Evolutionary conservation across 805 yeast genomes (phyloP), one percentile per base, ranked within the genome.

Genomic region (Blastobotrys parvus): DNA sequence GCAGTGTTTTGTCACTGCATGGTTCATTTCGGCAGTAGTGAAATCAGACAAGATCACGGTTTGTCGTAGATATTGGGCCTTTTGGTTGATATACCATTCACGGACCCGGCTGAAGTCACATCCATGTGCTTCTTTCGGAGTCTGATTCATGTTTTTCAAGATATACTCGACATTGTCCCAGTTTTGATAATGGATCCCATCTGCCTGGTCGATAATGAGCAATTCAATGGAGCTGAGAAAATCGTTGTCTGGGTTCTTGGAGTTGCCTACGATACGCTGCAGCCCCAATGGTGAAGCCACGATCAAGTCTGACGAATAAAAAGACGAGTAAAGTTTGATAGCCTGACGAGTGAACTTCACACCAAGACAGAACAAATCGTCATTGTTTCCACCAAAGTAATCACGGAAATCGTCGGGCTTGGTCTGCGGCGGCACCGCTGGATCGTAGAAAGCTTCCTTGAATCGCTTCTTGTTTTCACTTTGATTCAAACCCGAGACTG

Each of bases 261-360:
- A 69, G 50, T 78, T 78, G 48, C 86, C 94, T 48, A 88, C 65
- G 35, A 89, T 76, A 73, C 87, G 71, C 45, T 82, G 77, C 38
- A 92, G 67, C 0, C 97, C 97, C 46, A 92, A 72, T 2, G 98
- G 97, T 5, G 96, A 87, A 35, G 95, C 95, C 21, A 92, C 60
- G 11, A 92, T 79, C 15, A 92, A 69, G 63, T 92, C 98, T 1
- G 94, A 80, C 36, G 79, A 77, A 57, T 85, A 84, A 56, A 87
- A 87, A 19, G 86, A 78, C 11, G 95, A 74, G 62, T 82, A 92
- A 27, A 92, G 66, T 62, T 88, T 89, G 45, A 90, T 58, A 0
- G 95, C 74, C 59, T 88, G 90, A 56, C 96, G 74, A 1, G 97
- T 87, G 61, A 88, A 78, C 62, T 90, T 92, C 30, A 86, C 56